phyloP scores from a whole-genome alignment of 1,284 basidiomycete genomes.

The Vanrija pseudolonga region DNA sequence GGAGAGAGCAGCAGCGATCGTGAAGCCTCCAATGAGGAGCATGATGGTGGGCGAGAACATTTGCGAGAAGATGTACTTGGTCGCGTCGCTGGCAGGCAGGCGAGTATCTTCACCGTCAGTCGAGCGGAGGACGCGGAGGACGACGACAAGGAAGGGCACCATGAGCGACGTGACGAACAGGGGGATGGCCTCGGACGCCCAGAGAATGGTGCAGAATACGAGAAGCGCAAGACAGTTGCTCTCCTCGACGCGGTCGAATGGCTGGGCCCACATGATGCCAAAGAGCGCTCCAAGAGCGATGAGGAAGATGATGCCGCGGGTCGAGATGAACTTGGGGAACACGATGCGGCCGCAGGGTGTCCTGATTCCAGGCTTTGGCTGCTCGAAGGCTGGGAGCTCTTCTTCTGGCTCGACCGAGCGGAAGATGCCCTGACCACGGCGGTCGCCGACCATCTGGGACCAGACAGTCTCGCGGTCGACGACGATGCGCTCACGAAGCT shows the following conservation, averaged over 20 bases:
- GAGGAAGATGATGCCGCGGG: conserved; percentile 60
- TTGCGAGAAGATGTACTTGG: conserved; percentile 67
- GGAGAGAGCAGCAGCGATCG: conserved; percentile 91
- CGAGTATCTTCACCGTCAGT: conserved; percentile 58
- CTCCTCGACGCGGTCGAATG: conserved; percentile 68
- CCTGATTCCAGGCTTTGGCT: conserved; percentile 48
- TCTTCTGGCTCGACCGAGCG: conserved; percentile 57
- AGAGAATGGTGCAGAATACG: conserved; percentile 85
- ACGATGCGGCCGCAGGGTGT: conserved; percentile 63
- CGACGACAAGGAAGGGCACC: conserved; percentile 86
- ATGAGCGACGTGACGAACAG: conserved; percentile 91
- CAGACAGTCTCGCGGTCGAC: conserved; percentile 65
- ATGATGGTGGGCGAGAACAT: conserved; percentile 71
- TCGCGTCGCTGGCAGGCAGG: conserved; percentile 67
- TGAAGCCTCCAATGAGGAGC: conserved; percentile 96
- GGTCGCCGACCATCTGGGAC: conserved; percentile 82
- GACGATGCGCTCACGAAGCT: conserved; percentile 75
- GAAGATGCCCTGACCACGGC: conserved; percentile 65
- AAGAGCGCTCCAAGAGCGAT: conserved; percentile 61
- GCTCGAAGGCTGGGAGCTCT: conserved; percentile 56
- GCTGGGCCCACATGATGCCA: conserved; percentile 59
- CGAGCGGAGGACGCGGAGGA: conserved; percentile 73
- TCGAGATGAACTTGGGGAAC: conserved; percentile 56
- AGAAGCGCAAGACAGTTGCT: conserved; percentile 90
- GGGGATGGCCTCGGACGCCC: conserved; percentile 97